A percentile compares a stretch with the other conserved stretches of the same genome.
These are phyloP conservation scores for Coemansia interrupta DNA, from an alignment of 192 early-diverging fungal species.

Conservation along the genomic window DNA sequence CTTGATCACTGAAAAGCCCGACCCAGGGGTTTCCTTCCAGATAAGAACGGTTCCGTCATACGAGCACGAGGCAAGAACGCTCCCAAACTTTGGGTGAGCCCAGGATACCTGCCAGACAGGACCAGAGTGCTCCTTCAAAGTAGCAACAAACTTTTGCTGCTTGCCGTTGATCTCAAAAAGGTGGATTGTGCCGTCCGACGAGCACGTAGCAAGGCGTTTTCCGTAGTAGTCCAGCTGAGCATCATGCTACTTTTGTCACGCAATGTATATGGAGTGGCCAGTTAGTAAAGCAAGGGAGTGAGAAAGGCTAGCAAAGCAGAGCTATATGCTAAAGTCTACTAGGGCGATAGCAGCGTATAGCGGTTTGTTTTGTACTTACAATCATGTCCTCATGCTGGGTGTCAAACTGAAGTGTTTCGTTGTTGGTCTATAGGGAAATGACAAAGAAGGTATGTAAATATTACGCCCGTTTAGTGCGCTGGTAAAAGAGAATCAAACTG, in stretches of 20 bases:
- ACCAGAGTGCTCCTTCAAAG: conserved; percentile 77
- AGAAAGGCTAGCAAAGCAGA: background rate
- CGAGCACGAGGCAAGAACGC: conserved; percentile 90
- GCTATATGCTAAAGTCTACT: background rate
- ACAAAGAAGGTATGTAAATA: background rate
- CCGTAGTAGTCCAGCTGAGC: conserved; percentile 81
- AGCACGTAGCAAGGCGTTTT: conserved; percentile 93
- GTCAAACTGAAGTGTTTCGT: conserved; percentile 52
- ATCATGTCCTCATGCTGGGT: conserved; percentile 56
- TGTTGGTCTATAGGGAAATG: conserved; percentile 24
- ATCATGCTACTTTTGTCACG: conserved; percentile 57
- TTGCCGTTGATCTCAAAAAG: conserved; percentile 83
- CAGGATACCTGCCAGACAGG: conserved; percentile 99
- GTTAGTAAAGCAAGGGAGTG: background rate
- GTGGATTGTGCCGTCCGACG: conserved; percentile 90
- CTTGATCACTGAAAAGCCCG: conserved; percentile 55
- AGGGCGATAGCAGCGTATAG: background rate
- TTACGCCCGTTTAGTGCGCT: background rate
- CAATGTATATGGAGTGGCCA: background rate
- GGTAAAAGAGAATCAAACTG: too few relatives aligned
- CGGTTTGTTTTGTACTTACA: conserved; percentile 18
- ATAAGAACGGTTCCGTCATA: conserved; percentile 95
- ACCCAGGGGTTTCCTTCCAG: conserved; percentile 86
- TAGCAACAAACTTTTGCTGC: conserved; percentile 45
- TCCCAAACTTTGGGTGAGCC: conserved; percentile 98